phyloP scores from a whole-genome alignment of 164 flowering plant species.

The Macadamia tetraphylla region DNA sequence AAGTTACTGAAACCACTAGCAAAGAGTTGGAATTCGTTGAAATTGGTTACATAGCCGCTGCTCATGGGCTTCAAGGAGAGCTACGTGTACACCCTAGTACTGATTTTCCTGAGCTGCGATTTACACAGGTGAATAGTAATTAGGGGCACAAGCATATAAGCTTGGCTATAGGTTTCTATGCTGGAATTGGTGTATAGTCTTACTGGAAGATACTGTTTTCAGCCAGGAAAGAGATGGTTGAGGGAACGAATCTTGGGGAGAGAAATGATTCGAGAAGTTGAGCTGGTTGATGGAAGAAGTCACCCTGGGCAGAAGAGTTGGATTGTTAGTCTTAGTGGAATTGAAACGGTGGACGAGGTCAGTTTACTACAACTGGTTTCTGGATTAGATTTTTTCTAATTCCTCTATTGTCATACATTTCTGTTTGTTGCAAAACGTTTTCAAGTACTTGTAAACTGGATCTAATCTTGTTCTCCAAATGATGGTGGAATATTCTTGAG shows the following conservation, averaged over 20 bases:
- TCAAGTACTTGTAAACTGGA: background rate
- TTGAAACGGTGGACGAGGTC: constrained; percentile 72
- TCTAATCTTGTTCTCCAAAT: background rate
- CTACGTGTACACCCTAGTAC: constrained; percentile 66
- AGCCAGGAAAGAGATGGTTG: constrained; percentile 94
- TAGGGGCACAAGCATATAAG: background rate
- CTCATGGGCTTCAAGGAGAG: constrained; percentile 87
- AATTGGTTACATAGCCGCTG: constrained; percentile 58
- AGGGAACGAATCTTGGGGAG: constrained; percentile 51
- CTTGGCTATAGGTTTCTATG: background rate
- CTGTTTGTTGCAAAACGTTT: background rate
- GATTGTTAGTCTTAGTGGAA: constrained; percentile 59
- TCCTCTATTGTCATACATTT: background rate
- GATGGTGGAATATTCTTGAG: background rate
- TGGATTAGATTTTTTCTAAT: background rate
- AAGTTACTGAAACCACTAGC: constrained; percentile 29
- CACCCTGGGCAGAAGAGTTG: constrained; percentile 73
- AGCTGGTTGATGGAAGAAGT: constrained; percentile 73
- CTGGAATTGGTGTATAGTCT: background rate
- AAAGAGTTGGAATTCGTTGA: constrained; percentile 48
- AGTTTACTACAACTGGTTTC: background rate
- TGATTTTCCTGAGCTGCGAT: constrained; percentile 77
- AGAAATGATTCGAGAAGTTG: constrained; percentile 62
- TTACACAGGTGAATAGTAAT: constrained; percentile 43
- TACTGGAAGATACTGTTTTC: constrained; percentile 7